A percentile compares a stretch with the other conserved stretches of the same genome.
Conservation (phyloP, 2,329 filamentous ascomycete genomes). For the Verticillium albo-atrum region DNA sequence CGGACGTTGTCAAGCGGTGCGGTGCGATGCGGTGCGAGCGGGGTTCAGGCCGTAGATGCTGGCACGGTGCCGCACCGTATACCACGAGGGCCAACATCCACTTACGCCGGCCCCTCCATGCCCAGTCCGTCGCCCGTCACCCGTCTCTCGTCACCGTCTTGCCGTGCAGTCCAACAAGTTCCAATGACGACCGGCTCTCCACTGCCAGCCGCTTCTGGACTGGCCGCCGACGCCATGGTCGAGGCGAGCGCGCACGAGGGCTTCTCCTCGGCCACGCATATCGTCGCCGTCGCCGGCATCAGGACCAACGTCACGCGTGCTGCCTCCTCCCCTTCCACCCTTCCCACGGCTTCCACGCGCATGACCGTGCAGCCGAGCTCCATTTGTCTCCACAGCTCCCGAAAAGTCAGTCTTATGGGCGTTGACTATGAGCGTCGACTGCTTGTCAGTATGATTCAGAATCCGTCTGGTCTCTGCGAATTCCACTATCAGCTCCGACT, state of each 20-base stretch:
- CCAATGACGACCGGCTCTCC: not conserved
- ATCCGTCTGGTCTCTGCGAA: not conserved
- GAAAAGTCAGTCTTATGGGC: not conserved
- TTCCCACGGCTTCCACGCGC: not conserved
- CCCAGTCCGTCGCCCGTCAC: not conserved
- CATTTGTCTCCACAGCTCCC: not conserved
- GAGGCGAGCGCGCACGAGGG: not conserved
- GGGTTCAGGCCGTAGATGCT: not conserved
- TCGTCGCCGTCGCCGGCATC: not conserved
- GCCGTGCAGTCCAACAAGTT: not conserved
- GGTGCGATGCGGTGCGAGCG: slow-evolving; percentile 6
- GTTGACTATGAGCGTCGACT: no score
- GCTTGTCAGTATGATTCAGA: not conserved
- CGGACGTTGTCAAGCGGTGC: not conserved
- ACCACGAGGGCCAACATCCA: not conserved
- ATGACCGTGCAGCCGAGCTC: not conserved
- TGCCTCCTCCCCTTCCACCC: not conserved
- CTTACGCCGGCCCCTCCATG: not conserved
- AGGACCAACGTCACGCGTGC: not conserved
- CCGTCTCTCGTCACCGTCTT: not conserved
- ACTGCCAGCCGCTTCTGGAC: not conserved
- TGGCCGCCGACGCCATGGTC: not conserved
- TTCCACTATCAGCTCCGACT: not conserved
- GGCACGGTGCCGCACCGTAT: not conserved
- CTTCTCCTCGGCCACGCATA: not conserved